phyloP scores from a whole-genome alignment of 2,329 filamentous ascomycete genomes.

The Diplodia mutila region DNA sequence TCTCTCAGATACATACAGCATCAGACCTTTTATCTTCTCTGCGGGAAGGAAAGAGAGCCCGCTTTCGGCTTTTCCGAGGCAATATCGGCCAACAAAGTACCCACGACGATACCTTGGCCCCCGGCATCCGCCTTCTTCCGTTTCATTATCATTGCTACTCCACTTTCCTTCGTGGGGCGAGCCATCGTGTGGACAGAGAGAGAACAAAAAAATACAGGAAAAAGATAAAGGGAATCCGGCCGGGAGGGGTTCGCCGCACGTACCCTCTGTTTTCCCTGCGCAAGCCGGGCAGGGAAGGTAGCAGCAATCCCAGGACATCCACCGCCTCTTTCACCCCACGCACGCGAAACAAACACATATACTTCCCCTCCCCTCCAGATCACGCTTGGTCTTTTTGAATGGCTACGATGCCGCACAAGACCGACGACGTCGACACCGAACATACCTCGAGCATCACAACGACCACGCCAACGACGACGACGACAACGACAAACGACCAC shows the following conservation, averaged over 20 bases:
- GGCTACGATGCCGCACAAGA: slow-evolving; percentile 20
- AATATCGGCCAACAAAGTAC: neutral
- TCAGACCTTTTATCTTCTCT: neutral
- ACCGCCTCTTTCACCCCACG: neutral
- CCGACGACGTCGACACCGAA: neutral
- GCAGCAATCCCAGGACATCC: neutral
- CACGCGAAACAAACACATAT: neutral
- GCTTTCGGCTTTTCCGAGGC: neutral
- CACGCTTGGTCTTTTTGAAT: neutral
- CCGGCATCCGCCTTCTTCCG: neutral
- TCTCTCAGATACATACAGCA: neutral
- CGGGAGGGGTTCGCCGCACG: neutral
- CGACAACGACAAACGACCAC: neutral
- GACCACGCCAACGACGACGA: neutral
- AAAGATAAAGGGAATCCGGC: neutral
- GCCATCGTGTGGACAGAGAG: neutral
- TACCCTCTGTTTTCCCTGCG: neutral
- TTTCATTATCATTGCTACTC: neutral
- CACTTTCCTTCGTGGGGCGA: neutral
- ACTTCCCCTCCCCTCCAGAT: neutral
- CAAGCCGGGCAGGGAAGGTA: neutral
- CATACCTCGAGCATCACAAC: neutral
- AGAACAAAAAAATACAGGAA: neutral
- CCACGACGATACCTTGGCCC: neutral
- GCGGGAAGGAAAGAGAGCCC: neutral